Evolutionary conservation across 2,329 filamentous ascomycete species (phyloP), one percentile per base, ranked within the genome.

Genomic region (Annulohypoxylon truncatum): DNA sequence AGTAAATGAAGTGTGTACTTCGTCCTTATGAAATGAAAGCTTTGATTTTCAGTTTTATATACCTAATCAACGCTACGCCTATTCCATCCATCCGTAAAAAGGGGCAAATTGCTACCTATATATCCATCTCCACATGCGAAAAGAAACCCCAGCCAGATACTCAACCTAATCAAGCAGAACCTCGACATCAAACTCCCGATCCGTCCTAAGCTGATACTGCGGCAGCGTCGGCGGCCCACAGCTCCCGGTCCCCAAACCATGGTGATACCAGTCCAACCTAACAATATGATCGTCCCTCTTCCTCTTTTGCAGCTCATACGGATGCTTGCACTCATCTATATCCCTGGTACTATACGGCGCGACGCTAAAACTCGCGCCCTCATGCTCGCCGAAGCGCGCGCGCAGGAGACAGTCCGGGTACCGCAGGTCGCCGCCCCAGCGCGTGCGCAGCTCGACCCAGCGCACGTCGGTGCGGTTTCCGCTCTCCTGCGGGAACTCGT

Each of bases 401-500:
- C 82, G 77, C 50, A 86, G 62, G 13, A 85, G 66, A 0, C 77
- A 71, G 0, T 74, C 71, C 1, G 75, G 66, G 40, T 42, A 69
- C 28, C 69, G 74, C 4, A 72, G 74, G 18, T 70, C 74, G 13
- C 66, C 76, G 18, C 72, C 73, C 66, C 74, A 77, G 5, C 74
- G 74, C 18, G 76, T 70, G 4, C 74, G 71, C 57, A 87, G 80
- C 74, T 83, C 81, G 2, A 91, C 82, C 85, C 87, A 90, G 1
- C 86, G 80, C 1, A 86, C 85, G 70, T 91, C 89, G 0, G 85
- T 89, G 15, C 87, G 81, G 74, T 92, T 92, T 0, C 88, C 87
- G 29, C 82, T 83, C 64, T 92, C 90, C 75, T 92, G 90, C 0
- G 90, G 90, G 59, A 87, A 89, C 68, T 92, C 90, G 73, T 91